Evolutionary conservation across 2,329 filamentous ascomycete species (phyloP), one percentile per base, ranked within the genome.

Genomic region (Hirsutella thompsonii): DNA sequence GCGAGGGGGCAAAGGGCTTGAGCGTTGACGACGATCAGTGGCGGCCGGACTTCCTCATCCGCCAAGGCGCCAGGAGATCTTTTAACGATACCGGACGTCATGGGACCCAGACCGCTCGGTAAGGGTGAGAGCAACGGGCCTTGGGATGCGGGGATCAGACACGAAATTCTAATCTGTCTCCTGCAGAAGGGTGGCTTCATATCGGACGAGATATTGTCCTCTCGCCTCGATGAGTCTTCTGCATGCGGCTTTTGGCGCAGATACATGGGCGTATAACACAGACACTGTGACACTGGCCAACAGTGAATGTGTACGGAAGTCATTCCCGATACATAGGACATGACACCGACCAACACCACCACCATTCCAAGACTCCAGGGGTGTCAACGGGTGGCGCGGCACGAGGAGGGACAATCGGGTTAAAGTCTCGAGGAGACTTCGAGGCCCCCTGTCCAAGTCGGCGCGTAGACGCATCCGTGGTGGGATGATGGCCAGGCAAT

Each of bases 381-480:
- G 37, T 23, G 35, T 21, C 33, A 20, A 41, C 41, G 52, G 49
- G 55, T 59, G 59, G 59, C 54, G 57, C 59, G 54, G 56, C 54
- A 57, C 51, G 55, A 55, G 52, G 54, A 56, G 48, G 41, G 35
- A 38, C 37, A 34, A 39, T 21, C 3, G 34, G 3, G 4, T n/a
- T 18, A 34, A 16, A 16, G 5, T n/a, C 30, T 6, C 13, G 13
- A 8, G 9, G 5, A 6, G 4, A 14, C 6, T n/a, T 5, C 30
- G 8, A 16, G 34, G 49, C 64, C 60, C 64, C 67, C 57, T 63
- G 67, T 57, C 55, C 49, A 57, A 48, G 43, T 50, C 50, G 69
- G 70, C 70, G 71, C 70, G 64, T 74, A 74, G 68, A 59, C 61
- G 60, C 60, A 10, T 5, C 60, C 23, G 23, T 58, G 64, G 57